phyloP scores from a whole-genome alignment of 2,329 filamentous ascomycete genomes.

The Colletotrichum ledebouriae region DNA sequence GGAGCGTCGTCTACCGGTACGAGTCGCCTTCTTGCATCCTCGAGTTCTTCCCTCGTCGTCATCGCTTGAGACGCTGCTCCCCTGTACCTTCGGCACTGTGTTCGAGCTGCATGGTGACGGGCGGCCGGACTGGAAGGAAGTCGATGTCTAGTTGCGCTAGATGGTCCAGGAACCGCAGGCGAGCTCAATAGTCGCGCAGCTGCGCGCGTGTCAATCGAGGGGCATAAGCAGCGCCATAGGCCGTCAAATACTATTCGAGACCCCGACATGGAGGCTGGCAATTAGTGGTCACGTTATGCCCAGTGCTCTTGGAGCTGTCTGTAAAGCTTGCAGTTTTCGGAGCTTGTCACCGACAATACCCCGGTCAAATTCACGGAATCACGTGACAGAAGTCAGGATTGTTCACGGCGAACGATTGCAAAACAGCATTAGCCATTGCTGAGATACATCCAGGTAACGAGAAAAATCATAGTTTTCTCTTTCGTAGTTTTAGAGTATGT shows the following conservation, averaged over 20 bases:
- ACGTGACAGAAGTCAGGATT: slow-evolving; percentile 11
- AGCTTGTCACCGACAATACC: slow-evolving; percentile 20
- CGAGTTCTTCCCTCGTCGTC: not conserved
- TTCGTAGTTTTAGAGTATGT: slow-evolving; percentile 23
- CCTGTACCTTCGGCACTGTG: slow-evolving; percentile 24
- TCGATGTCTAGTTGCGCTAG: slow-evolving; percentile 17
- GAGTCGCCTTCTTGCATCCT: not conserved
- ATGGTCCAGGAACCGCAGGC: slow-evolving; percentile 42
- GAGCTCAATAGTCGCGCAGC: slow-evolving; percentile 51
- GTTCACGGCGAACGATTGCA: not conserved
- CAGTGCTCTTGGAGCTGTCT: not conserved
- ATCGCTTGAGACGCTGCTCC: slow-evolving; percentile 9
- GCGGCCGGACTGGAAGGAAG: slow-evolving; percentile 7
- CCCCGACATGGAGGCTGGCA: slow-evolving; percentile 51
- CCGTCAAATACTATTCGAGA: slow-evolving; percentile 64
- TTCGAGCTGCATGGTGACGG: not conserved
- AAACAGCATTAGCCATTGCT: not conserved
- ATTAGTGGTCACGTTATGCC: slow-evolving; percentile 6
- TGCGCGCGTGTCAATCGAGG: slow-evolving; percentile 61
- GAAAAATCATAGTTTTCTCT: slow-evolving; percentile 5
- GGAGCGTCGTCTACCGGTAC: slow-evolving; percentile 31
- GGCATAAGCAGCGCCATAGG: slow-evolving; percentile 75
- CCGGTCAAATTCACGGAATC: slow-evolving; percentile 4
- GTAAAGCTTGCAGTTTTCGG: slow-evolving; percentile 18
- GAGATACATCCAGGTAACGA: not conserved